phyloP scores from a whole-genome alignment of 768 basidiomycete genomes.

The Lyophyllum semitale region DNA sequence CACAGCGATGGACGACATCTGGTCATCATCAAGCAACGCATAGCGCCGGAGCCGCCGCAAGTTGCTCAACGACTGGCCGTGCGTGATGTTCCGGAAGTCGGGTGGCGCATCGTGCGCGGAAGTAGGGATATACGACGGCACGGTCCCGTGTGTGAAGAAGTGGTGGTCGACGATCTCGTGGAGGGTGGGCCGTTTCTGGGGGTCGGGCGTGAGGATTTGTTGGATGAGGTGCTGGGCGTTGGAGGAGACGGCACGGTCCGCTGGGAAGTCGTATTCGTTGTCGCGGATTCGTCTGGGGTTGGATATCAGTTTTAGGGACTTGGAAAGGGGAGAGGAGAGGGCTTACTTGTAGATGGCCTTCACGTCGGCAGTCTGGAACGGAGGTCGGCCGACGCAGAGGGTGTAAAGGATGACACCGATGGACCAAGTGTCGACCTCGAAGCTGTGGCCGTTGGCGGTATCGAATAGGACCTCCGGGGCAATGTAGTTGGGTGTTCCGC shows the following conservation, averaged over 20 bases:
- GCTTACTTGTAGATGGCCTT: slow-evolving; percentile 91
- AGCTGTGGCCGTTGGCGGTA: slow-evolving; percentile 93
- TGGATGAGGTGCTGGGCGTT: slow-evolving; percentile 78
- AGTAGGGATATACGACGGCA: slow-evolving; percentile 80
- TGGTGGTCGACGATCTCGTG: slow-evolving; percentile 82
- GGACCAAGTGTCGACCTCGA: slow-evolving; percentile 98
- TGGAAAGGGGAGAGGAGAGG: not conserved
- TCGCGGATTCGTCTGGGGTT: slow-evolving; percentile 82
- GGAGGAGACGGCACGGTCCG: slow-evolving; percentile 69
- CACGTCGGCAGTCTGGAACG: slow-evolving; percentile 98
- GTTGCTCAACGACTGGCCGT: slow-evolving; percentile 64
- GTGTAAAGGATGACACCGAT: slow-evolving; percentile 98
- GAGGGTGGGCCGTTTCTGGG: slow-evolving; percentile 78
- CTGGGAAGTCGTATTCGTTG: slow-evolving; percentile 91
- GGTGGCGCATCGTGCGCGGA: slow-evolving; percentile 78
- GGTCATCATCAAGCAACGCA: slow-evolving; percentile 67
- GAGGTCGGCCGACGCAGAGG: slow-evolving; percentile 90
- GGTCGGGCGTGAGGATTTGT: slow-evolving; percentile 84
- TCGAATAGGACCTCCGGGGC: slow-evolving; percentile 98
- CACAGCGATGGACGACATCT: slow-evolving; percentile 42
- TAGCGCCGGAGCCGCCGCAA: slow-evolving; percentile 65
- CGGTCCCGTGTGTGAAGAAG: slow-evolving; percentile 81
- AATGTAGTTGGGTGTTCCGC: slow-evolving; percentile 98
- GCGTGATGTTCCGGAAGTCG: slow-evolving; percentile 70
- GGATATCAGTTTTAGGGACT: slow-evolving; percentile 5